These are phyloP conservation scores for Penicillium sp. DNA, from an alignment of 2,329 filamentous ascomycete genomes.

Conservation along the genomic window DNA sequence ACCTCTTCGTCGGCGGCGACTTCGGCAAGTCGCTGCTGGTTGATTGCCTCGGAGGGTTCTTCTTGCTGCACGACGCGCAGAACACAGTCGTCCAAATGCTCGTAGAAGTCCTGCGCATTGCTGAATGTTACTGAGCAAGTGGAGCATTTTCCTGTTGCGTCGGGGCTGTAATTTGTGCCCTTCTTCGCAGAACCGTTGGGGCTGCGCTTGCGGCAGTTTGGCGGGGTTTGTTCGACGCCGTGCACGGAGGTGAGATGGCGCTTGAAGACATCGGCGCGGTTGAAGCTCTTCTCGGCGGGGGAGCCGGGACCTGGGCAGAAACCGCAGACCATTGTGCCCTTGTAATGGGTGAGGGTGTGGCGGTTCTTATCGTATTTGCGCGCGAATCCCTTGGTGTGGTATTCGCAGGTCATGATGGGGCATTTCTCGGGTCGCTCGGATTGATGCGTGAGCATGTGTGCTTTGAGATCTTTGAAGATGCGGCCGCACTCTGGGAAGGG, in stretches of 20 bases:
- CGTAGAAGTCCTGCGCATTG: slow-evolving; percentile 94
- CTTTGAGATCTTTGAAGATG: slow-evolving; percentile 87
- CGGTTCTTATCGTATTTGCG: slow-evolving; percentile 97
- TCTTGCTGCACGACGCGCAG: slow-evolving; percentile 65
- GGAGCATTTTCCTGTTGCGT: slow-evolving; percentile 85
- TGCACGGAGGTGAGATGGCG: slow-evolving; percentile 88
- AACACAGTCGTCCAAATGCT: slow-evolving; percentile 80
- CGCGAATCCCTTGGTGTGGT: slow-evolving; percentile 89
- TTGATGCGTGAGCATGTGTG: slow-evolving; percentile 93
- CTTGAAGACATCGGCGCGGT: slow-evolving; percentile 95
- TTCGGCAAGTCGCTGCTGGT: slow-evolving; percentile 59
- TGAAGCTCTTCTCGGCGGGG: slow-evolving; percentile 90
- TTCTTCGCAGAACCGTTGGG: slow-evolving; percentile 60
- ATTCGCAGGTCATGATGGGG: slow-evolving; percentile 88
- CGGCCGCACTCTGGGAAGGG: slow-evolving; percentile 83
- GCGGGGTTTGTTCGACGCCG: slow-evolving; percentile 88
- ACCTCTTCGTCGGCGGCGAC: slow-evolving; percentile 65
- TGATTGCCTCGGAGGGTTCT: slow-evolving; percentile 62
- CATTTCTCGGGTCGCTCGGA: slow-evolving; percentile 92
- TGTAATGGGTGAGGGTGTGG: slow-evolving; percentile 93
- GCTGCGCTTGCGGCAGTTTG: slow-evolving; percentile 83
- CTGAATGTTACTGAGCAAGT: slow-evolving; percentile 85
- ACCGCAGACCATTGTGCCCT: slow-evolving; percentile 94
- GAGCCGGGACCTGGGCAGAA: slow-evolving; percentile 91
- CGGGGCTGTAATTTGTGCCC: slow-evolving; percentile 70